Percentiles rank a stretch among this genome's conserved stretches.
Conservation (phyloP, 2,329 filamentous ascomycete species). For the Metarhizium anisopliae region DNA sequence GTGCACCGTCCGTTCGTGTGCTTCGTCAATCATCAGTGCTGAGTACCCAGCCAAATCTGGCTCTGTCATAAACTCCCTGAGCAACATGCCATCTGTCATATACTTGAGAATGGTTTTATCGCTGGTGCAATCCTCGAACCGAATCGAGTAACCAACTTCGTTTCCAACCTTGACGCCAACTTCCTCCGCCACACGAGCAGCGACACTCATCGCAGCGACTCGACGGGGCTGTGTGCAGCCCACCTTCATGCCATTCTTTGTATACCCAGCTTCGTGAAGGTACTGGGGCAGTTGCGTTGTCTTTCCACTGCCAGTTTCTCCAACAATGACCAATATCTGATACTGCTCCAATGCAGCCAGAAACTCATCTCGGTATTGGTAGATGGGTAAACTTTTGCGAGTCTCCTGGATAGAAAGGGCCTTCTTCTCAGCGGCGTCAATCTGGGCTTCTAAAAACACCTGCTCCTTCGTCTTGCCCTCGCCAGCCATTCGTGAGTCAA, state of each 20-base stretch:
- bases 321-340: conserved; percentile 85
- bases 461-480: conserved; percentile 71
- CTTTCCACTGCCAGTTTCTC: conserved; percentile 91
- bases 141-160: conserved; percentile 89
- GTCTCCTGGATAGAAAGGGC: conserved; percentile 85
- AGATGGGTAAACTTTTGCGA: conserved; percentile 82
- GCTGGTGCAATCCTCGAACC: conserved; percentile 86
- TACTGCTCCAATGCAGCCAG: conserved; percentile 77
- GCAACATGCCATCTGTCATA: conserved; percentile 94
- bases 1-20: conserved; percentile 85
- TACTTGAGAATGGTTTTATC: conserved; percentile 92
- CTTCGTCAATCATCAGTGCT: conserved; percentile 92
- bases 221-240: conserved; percentile 90
- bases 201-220: conserved; percentile 95
- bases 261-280: conserved; percentile 83
- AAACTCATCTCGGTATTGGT: conserved; percentile 76
- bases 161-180: conserved; percentile 83
- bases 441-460: conserved; percentile 65
- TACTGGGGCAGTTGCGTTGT: conserved; percentile 94
- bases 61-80: conserved; percentile 83
- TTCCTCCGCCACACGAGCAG: conserved; percentile 91
- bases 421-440: conserved; percentile 83
- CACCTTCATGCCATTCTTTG: conserved; percentile 73
- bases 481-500: conserved; percentile 64
- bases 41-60: conserved; percentile 76